Evolutionary conservation across 2,329 filamentous ascomycete species (phyloP).

Genomic region (Penicillium hesseltinei): DNA sequence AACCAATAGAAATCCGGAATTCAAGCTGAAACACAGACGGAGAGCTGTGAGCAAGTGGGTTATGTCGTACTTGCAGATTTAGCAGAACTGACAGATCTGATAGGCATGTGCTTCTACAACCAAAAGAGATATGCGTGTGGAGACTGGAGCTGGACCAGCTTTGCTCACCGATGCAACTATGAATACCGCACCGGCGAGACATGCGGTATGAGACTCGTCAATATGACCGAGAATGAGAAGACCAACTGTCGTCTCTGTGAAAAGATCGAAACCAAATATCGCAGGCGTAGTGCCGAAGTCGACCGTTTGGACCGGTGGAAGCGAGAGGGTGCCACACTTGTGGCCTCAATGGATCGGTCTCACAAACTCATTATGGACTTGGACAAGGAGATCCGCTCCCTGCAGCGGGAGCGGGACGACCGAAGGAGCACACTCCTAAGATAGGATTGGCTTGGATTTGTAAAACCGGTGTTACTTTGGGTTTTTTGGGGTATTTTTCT

Average conservation of each 20-base stretch:
- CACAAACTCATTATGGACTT: conserved; percentile 71
- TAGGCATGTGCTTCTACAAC: conserved; percentile 92
- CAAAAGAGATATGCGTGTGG: conserved; percentile 81
- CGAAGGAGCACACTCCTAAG: conserved; percentile 34
- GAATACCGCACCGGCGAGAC: conserved; percentile 96
- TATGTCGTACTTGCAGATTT: conserved; percentile 23
- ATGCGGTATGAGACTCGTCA: conserved; percentile 88
- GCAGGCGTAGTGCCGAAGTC: conserved; percentile 70
- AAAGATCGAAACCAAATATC: conserved; percentile 81
- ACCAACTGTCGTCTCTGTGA: conserved; percentile 81
- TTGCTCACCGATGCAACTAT: conserved; percentile 87
- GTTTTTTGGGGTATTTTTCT: conserved; percentile 8
- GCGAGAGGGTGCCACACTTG: conserved; percentile 62
- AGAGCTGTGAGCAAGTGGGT: conserved; percentile 34
- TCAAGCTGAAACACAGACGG: conserved; percentile 37
- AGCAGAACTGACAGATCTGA: conserved; percentile 32
- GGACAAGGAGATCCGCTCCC: conserved; percentile 64
- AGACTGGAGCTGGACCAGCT: conserved; percentile 93
- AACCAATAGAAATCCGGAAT: conserved; percentile 33
- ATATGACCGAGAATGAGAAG: conserved; percentile 63
- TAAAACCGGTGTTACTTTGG: conserved; percentile 11
- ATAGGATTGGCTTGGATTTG: conserved; percentile 13
- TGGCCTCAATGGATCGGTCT: conserved; percentile 64
- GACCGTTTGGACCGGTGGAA: conserved; percentile 75
- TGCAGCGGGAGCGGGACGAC: conserved; percentile 57